phyloP scores from a whole-genome alignment of 2,329 filamentous ascomycete species.

The Fusarium sp. region DNA sequence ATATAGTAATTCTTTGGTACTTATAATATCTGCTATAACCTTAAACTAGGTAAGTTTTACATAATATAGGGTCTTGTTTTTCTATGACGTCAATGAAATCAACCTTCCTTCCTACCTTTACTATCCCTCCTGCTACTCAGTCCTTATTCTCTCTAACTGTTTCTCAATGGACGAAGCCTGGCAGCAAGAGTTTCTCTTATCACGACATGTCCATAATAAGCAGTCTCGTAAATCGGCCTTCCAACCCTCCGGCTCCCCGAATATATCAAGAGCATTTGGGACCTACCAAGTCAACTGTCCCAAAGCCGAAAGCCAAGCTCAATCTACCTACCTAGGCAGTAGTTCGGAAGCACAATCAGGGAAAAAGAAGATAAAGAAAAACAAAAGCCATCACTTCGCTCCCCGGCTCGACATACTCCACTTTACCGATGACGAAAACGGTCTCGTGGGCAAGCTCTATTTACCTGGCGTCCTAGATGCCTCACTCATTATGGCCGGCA shows the following conservation, averaged over 20 bases:
- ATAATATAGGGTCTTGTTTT: too few species aligned
- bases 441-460: neutral
- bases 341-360: too few species aligned
- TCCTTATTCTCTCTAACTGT: too few species aligned
- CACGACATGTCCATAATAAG: conserved; percentile 11
- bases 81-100: too few species aligned
- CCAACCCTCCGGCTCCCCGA: neutral
- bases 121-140: too few species aligned
- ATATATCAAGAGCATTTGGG: neutral
- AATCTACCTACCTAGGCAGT: too few species aligned
- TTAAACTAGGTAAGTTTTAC: too few species aligned
- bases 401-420: neutral
- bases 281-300: conserved; percentile 10
- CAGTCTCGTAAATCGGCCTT: neutral
- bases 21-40: too few species aligned
- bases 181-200: neutral
- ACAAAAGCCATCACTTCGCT: neutral
- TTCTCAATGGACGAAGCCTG: neutral
- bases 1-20: too few species aligned
- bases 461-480: conserved; percentile 2
- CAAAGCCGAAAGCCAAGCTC: neutral
- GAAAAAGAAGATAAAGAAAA: neutral
- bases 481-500: conserved; percentile 8
- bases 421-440: neutral
- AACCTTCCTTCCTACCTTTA: too few species aligned